A percentile compares a stretch with the other conserved stretches of the same genome.
Evolutionary conservation across 2,329 filamentous ascomycete species (phyloP).

Genomic region (Clarireedia homoeocarpa): DNA sequence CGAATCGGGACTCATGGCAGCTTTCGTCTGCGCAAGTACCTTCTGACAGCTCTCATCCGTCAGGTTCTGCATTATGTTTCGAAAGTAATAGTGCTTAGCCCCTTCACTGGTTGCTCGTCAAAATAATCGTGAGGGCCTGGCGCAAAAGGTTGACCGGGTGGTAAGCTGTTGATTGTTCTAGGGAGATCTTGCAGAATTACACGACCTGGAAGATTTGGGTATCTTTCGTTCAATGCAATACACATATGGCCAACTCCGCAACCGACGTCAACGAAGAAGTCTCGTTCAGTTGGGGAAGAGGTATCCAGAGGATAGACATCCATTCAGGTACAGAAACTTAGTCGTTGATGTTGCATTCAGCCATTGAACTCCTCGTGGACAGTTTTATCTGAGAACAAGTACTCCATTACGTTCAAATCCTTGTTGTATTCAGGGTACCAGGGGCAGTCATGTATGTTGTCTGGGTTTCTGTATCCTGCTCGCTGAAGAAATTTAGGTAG

Average conservation of each 20-base stretch:
- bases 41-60: conserved; percentile 24
- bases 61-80: conserved; percentile 34
- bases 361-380: not conserved
- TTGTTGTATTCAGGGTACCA: not conserved
- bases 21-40: not conserved
- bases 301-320: not conserved
- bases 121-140: conserved; percentile 26
- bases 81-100: conserved; percentile 31
- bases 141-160: conserved; percentile 25
- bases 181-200: conserved; percentile 36
- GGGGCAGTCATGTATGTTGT: not conserved
- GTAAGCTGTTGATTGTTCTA: conserved; percentile 19
- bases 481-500: not conserved
- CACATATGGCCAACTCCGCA: conserved; percentile 34
- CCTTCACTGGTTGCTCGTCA: conserved; percentile 21
- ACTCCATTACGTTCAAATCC: not conserved
- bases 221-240: conserved; percentile 26
- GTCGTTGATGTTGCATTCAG: not conserved
- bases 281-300: too few species aligned
- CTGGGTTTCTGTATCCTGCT: not conserved
- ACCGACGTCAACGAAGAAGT: conserved; percentile 34
- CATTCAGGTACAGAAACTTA: not conserved
- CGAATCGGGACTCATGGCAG: not conserved
- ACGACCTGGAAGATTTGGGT: conserved; percentile 28
- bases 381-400: not conserved